These are phyloP conservation scores for Fusarium penzigii DNA, from an alignment of 2,329 filamentous ascomycete species.

Conservation along the genomic window DNA sequence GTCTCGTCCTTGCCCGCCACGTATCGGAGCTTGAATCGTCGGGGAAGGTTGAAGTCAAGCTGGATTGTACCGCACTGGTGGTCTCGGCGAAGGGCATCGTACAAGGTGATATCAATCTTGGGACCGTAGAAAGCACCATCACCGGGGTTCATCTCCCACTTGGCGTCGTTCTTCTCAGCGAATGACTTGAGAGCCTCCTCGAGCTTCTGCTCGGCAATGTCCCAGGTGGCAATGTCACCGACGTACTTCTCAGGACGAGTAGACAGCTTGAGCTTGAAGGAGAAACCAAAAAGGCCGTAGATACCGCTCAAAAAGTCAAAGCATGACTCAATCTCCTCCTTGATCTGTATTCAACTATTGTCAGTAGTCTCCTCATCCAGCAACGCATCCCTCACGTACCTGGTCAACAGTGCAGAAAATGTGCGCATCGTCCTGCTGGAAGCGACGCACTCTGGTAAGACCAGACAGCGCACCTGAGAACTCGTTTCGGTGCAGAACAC, in stretches of 20 bases:
- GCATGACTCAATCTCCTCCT: conserved; percentile 65
- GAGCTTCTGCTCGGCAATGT: conserved; percentile 81
- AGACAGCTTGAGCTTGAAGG: conserved; percentile 92
- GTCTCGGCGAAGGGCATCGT: conserved; percentile 77
- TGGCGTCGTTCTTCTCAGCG: conserved; percentile 56
- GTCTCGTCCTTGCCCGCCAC: conserved; percentile 54
- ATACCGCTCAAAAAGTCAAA: conserved; percentile 86
- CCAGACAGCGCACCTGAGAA: conserved; percentile 89
- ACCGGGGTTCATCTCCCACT: conserved; percentile 90
- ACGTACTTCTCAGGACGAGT: conserved; percentile 88
- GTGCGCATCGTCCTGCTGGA: conserved; percentile 95
- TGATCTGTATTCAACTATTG: conserved; percentile 33
- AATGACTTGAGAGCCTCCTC: conserved; percentile 80
- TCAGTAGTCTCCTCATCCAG: conserved; percentile 5
- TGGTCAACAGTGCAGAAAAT: conserved; percentile 72
- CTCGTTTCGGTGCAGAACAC: conserved; percentile 93
- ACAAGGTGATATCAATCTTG: conserved; percentile 97
- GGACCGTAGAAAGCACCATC: conserved; percentile 98
- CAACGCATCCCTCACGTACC: conserved; percentile 21
- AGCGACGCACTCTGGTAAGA: conserved; percentile 87
- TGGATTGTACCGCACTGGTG: conserved; percentile 74
- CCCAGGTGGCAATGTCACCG: conserved; percentile 84
- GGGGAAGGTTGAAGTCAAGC: conserved; percentile 79
- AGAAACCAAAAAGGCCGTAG: conserved; percentile 61
- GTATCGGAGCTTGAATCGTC: conserved; percentile 44